Conservation (phyloP, 352 stramenopile genomes). For the Aphanomyces astaci region DNA sequence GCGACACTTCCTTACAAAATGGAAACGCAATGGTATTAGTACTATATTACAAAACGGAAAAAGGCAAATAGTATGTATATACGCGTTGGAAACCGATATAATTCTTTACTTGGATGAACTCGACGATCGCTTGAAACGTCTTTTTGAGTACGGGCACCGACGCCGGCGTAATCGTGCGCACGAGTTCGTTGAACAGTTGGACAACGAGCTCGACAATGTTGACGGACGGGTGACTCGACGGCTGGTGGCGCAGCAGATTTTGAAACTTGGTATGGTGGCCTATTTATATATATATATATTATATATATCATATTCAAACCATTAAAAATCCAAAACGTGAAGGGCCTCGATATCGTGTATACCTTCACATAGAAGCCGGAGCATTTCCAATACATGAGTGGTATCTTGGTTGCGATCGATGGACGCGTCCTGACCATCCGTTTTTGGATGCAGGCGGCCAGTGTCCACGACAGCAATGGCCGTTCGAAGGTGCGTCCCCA, state of each 20-base stretch:
- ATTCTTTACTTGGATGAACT: constrained; percentile 14
- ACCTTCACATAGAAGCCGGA: constrained; percentile 16
- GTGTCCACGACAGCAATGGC: background rate
- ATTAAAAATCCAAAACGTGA: too few species aligned
- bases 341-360: background rate
- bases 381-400: background rate
- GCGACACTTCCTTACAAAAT: too few species aligned
- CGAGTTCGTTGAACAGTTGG: constrained; percentile 1
- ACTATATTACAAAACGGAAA: too few species aligned
- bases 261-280: constrained; percentile 6
- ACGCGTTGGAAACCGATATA: background rate
- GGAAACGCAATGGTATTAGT: too few species aligned
- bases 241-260: constrained; percentile 9
- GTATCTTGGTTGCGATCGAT: background rate
- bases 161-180: background rate
- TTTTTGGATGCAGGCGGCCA: background rate
- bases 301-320: background rate
- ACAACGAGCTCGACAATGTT: constrained; percentile 14
- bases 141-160: background rate
- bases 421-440: background rate
- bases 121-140: constrained; percentile 5
- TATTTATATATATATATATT: background rate
- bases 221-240: background rate
- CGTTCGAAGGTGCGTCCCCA: background rate
- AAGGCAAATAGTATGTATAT: background rate